Conservation (phyloP, 2,329 filamentous ascomycete genomes). For the Talaromyces sp. region DNA sequence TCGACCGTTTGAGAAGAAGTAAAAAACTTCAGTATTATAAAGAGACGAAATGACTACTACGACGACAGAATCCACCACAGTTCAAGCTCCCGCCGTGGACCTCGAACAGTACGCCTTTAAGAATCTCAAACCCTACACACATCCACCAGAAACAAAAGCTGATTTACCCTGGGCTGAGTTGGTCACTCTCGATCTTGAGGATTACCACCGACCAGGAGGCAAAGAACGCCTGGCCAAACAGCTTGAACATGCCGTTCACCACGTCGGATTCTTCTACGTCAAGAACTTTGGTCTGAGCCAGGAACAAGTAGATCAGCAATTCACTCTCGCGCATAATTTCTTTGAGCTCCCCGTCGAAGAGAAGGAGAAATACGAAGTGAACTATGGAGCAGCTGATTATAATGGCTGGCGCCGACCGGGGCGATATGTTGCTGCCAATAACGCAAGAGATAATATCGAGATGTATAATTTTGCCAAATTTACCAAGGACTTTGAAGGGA, state of each 20-base stretch:
- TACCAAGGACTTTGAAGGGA: constrained; percentile 44
- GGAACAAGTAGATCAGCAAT: constrained; percentile 59
- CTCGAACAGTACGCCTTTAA: constrained; percentile 15
- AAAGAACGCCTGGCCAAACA: constrained; percentile 55
- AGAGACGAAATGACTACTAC: constrained; percentile 6
- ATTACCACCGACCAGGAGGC: constrained; percentile 54
- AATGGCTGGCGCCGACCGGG: constrained; percentile 15
- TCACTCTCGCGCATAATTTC: constrained; percentile 58
- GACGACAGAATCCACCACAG: neutral
- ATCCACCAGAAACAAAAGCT: constrained; percentile 17
- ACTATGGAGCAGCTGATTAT: constrained; percentile 20
- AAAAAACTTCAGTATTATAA: neutral
- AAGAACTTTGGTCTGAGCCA: constrained; percentile 60
- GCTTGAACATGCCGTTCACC: constrained; percentile 53
- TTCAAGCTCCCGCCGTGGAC: neutral
- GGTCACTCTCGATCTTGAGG: constrained; percentile 55
- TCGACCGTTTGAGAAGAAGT: neutral
- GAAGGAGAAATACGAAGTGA: constrained; percentile 54
- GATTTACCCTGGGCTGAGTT: constrained; percentile 52
- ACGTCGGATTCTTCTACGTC: constrained; percentile 59
- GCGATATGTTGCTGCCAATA: constrained; percentile 18
- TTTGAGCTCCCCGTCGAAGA: constrained; percentile 57
- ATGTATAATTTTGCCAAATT: constrained; percentile 62
- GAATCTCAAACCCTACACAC: constrained; percentile 14
- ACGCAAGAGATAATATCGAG: constrained; percentile 52